These are phyloP conservation scores for Melaleuca alternifolia DNA, from an alignment of 345 rosid species.

Conservation along the genomic window DNA sequence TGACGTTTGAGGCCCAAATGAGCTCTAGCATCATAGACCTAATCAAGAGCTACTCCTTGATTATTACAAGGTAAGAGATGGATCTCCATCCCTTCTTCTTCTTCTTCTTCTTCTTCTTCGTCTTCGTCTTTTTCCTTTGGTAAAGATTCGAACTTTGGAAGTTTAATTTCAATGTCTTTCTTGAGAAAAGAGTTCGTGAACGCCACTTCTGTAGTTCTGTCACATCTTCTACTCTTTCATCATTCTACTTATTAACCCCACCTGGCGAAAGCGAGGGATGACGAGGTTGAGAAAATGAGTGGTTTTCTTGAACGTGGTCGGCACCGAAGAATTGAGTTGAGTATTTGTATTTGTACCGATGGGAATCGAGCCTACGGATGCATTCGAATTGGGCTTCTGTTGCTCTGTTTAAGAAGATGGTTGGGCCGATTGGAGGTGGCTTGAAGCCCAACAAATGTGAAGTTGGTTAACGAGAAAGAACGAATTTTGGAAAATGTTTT, in stretches of 20 bases:
- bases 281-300: neutral
- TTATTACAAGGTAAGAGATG: neutral
- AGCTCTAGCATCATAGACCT: neutral
- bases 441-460: neutral
- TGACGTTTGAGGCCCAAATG: neutral
- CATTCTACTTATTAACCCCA: neutral
- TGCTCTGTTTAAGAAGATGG: neutral
- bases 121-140: neutral
- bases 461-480: neutral
- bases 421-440: neutral
- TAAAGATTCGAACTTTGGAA: neutral
- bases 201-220: neutral
- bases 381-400: neutral
- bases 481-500: neutral
- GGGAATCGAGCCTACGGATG: neutral
- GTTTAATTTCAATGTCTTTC: neutral
- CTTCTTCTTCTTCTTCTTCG: too few species aligned
- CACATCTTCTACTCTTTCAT: neutral
- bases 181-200: neutral
- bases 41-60: neutral
- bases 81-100: neutral
- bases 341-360: too few species aligned
- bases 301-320: neutral
- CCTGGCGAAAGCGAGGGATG: neutral
- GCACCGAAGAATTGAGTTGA: neutral